A percentile compares a stretch with the other conserved stretches of the same genome.
These are phyloP conservation scores for Aureoboletus auriporus DNA, from an alignment of 768 basidiomycete species.

Conservation along the genomic window DNA sequence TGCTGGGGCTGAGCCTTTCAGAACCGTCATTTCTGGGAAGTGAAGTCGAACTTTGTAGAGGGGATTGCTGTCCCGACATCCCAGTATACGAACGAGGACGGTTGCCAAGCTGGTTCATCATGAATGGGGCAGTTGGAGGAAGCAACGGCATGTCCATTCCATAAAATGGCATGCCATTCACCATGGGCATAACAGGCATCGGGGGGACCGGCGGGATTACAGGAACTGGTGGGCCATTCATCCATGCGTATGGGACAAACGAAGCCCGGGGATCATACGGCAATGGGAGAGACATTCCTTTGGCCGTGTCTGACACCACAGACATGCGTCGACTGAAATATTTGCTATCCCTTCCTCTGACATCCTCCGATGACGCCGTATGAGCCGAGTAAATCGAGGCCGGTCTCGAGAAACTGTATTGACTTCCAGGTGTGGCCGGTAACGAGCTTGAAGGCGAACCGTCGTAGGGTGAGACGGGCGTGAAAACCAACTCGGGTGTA, in stretches of 20 bases:
- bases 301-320: conserved; percentile 31
- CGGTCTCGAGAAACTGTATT: conserved; percentile 43
- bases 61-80: conserved; percentile 30
- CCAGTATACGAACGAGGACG: conserved; percentile 35
- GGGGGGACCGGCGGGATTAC: conserved; percentile 36
- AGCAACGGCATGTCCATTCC: conserved; percentile 64
- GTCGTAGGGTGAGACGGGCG: conserved; percentile 32
- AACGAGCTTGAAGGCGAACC: conserved; percentile 54
- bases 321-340: conserved; percentile 40
- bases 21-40: conserved; percentile 24
- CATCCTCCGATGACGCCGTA: conserved; percentile 57
- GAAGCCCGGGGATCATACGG: conserved; percentile 26
- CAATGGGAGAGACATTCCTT: conserved; percentile 22
- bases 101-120: conserved; percentile 55
- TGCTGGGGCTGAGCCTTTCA: conserved; percentile 16
- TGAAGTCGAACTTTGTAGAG: conserved; percentile 17
- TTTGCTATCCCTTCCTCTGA: conserved; percentile 38
- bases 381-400: conserved; percentile 53
- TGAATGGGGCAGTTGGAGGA: conserved; percentile 72
- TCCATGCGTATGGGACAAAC: conserved; percentile 29
- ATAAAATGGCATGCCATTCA: conserved; percentile 40
- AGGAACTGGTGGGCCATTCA: conserved; percentile 33
- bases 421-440: conserved; percentile 33
- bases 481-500: conserved; percentile 42
- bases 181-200: conserved; percentile 31